These are phyloP conservation scores for Borealophlyctis nickersoniae DNA, from an alignment of 192 early-diverging fungal species.

Conservation along the genomic window DNA sequence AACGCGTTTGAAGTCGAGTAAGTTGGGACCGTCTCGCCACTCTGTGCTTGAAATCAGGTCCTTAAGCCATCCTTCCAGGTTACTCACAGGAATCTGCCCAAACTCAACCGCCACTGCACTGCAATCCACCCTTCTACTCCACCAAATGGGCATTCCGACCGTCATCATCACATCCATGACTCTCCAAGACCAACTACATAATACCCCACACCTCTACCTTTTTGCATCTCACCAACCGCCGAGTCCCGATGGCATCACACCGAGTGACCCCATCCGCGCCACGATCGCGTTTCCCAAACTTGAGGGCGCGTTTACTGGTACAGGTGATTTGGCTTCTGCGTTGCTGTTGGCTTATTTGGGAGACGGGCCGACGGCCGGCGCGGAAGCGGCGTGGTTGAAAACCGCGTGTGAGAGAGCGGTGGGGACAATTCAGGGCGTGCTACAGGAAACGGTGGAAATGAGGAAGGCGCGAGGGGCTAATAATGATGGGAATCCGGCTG, in stretches of 20 bases:
- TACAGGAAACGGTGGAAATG: conserved; percentile 54
- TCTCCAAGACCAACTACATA: conserved; percentile 35
- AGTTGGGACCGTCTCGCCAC: neutral
- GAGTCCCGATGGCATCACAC: too few relatives aligned
- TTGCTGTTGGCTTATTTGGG: conserved; percentile 64
- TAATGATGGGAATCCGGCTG: conserved; percentile 10
- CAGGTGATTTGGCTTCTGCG: conserved; percentile 85
- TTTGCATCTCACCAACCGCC: conserved; percentile 8
- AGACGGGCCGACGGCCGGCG: conserved; percentile 15
- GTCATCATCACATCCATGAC: conserved; percentile 77
- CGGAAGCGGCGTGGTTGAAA: conserved; percentile 14
- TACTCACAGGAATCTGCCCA: conserved; percentile 59
- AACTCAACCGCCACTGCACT: conserved; percentile 47
- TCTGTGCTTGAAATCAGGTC: neutral
- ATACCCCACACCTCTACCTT: conserved; percentile 11
- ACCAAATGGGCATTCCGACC: conserved; percentile 59
- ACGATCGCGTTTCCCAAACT: conserved; percentile 73
- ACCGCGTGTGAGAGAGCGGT: conserved; percentile 67
- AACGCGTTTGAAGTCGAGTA: conserved; percentile 89
- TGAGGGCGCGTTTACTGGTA: conserved; percentile 81
- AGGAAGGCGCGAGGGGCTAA: conserved; percentile 28
- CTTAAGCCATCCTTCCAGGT: neutral
- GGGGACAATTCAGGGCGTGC: conserved; percentile 66
- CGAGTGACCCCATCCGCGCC: conserved; percentile 40
- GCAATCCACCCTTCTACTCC: conserved; percentile 59